Base-by-base conservation (phyloP, 2,329 filamentous ascomycete genomes). In the Trichoderma lentiforme region DNA sequence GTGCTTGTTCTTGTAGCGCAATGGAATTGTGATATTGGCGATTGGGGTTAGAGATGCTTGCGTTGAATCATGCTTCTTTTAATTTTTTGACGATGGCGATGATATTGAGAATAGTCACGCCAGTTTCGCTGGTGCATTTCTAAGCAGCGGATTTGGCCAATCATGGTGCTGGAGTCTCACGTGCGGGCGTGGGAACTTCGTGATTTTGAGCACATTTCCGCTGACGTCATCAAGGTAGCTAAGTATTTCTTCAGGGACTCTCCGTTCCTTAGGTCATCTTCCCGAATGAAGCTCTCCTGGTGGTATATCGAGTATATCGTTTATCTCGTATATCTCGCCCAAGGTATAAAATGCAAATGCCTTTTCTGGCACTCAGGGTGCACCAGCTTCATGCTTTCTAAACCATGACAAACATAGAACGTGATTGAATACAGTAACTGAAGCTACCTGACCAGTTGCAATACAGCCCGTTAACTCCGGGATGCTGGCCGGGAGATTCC, bases 71-170 rank as follows among this genome's bases (percentile, higher is more conserved):
- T 72, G 72, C 65, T 73, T 60, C 30, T 47, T 32, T 53, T 32
- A 14, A 24, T 51, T 43, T 14, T 32, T 8, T 11, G 7, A 15
- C 28, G 71, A 77, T 76, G 74, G 76, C 76, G 76, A 75, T 70
- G 53, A 34, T 51, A 51, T 66, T 32, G 32, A 58, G 34, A 69
- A 18, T 47, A 57, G 64, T 72, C 71, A 70, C 65, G 71, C 71
- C 61, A 71, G 63, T 61, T 47, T 69, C 53, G 65, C 65, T 18
- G 70, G 60, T 68, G 71, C 74, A 79, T 79, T 79, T 79, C 77
- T 79, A 79, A 79, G 78, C 77, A 60, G 26, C 11, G 3, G 5
- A 71, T 47, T 32, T 72, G 76, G 77, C 78, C 78, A 79, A 79
- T 79, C 77, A 76, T 71, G 60, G 18, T 14, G 47, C 39, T 1